Percentiles rank a stretch among this genome's conserved stretches.
Conservation (phyloP, 495 filamentous ascomycete genomes). For the Tuber aestivum region DNA sequence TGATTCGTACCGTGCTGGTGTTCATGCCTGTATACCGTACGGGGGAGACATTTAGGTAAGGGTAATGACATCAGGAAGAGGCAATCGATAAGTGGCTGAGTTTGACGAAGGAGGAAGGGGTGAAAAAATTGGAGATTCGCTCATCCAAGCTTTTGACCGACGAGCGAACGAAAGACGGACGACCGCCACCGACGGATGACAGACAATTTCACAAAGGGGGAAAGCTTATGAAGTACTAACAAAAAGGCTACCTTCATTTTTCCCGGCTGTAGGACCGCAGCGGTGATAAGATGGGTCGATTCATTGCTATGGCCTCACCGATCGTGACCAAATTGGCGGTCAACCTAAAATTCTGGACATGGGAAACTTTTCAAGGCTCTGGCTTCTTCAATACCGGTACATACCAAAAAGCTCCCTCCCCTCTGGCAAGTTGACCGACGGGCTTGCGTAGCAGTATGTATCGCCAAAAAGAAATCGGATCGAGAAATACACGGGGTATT, state of each 20-base stretch:
- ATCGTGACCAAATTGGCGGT: constrained; percentile 35
- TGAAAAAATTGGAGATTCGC: not conserved
- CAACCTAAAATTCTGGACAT: constrained; percentile 27
- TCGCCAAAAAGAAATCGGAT: constrained; percentile 23
- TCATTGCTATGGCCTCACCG: constrained; percentile 33
- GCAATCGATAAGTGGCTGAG: not conserved
- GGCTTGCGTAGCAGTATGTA: constrained; percentile 27
- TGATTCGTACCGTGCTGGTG: not conserved
- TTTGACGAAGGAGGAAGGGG: constrained; percentile 1
- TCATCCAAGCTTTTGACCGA: not conserved
- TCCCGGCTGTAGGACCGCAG: constrained; percentile 33
- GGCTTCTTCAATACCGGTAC: constrained; percentile 20
- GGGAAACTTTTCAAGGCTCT: constrained; percentile 28
- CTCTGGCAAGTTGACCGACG: constrained; percentile 28
- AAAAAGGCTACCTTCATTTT: constrained; percentile 6
- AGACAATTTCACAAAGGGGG: constrained; percentile 1
- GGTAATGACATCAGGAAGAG: constrained; percentile 1
- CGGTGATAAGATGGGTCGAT: constrained; percentile 37
- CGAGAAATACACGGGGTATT: constrained; percentile 36
- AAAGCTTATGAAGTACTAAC: constrained; percentile 6
- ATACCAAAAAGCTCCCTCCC: constrained; percentile 8
- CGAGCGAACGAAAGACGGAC: not conserved
- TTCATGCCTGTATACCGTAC: not conserved
- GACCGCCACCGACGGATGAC: not conserved
- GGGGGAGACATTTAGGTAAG: constrained; percentile 3